phyloP scores from a whole-genome alignment of 2,329 filamentous ascomycete genomes.

The Tothia fuscella region DNA sequence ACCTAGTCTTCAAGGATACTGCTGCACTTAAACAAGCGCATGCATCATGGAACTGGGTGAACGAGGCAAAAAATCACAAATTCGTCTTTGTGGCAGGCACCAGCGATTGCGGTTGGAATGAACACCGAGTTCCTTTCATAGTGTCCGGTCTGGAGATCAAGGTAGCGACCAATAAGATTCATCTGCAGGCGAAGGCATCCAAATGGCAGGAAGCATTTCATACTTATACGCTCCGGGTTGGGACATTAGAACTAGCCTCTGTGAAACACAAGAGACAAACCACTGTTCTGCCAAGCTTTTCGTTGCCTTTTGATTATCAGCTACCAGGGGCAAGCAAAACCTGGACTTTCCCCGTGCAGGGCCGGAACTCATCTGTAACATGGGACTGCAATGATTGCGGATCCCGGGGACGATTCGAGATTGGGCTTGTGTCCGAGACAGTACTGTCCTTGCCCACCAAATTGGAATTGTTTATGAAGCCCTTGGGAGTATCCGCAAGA shows the following conservation, averaged over 20 bases:
- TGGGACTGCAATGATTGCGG: conserved; percentile 16
- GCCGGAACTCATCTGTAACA: no score
- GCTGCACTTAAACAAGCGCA: conserved; percentile 13
- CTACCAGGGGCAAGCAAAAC: no score
- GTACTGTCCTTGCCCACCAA: conserved; percentile 15
- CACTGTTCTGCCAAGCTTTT: no score
- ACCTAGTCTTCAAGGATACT: conserved; percentile 16
- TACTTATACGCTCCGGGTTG: conserved; percentile 17
- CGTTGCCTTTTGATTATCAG: no score
- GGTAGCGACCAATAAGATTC: conserved; percentile 14
- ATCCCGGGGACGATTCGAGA: conserved; percentile 16
- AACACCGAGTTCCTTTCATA: conserved; percentile 13
- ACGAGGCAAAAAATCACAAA: conserved; percentile 16
- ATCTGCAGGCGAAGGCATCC: conserved; percentile 10
- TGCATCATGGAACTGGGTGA: conserved; percentile 15
- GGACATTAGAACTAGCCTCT: conserved; percentile 10
- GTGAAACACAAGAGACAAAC: conserved; percentile 14
- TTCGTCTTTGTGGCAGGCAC: conserved; percentile 17
- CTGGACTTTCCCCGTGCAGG: no score
- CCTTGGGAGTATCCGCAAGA: conserved; percentile 15
- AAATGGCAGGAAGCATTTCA: conserved; percentile 15
- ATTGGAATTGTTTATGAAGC: conserved; percentile 15
- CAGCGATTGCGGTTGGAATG: conserved; percentile 16
- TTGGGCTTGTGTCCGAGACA: conserved; percentile 16
- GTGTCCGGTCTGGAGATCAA: conserved; percentile 12